Evolutionary conservation across 2,329 filamentous ascomycete species (phyloP).

Genomic region (Cytospora chrysosperma): DNA sequence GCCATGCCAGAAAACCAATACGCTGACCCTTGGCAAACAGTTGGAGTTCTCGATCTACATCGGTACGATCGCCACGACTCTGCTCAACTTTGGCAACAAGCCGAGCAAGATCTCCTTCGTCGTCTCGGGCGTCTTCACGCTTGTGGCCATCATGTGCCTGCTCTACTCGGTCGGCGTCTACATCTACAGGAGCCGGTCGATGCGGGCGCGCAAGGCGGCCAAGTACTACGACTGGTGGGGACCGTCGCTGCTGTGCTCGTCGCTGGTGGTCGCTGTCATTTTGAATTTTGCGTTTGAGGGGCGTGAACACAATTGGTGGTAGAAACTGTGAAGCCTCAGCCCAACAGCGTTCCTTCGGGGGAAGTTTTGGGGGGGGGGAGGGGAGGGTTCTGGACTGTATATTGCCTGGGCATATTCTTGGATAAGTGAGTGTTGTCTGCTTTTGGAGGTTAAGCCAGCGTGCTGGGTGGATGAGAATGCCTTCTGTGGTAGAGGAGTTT

Average conservation of each 20-base stretch:
- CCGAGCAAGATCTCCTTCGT: slow-evolving; percentile 60
- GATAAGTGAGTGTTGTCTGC: neutral
- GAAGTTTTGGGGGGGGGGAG: too few relatives aligned
- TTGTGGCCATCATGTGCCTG: slow-evolving; percentile 75
- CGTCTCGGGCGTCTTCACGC: slow-evolving; percentile 75
- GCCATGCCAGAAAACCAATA: neutral
- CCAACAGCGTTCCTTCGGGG: neutral
- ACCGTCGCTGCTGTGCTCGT: slow-evolving; percentile 71
- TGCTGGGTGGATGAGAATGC: neutral
- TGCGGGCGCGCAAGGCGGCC: slow-evolving; percentile 78
- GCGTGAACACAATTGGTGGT: slow-evolving; percentile 58
- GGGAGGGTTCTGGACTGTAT: neutral
- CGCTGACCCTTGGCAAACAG: slow-evolving; percentile 41
- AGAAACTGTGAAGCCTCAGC: slow-evolving; percentile 19
- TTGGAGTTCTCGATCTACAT: slow-evolving; percentile 97
- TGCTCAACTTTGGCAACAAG: slow-evolving; percentile 75
- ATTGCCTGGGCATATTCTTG: neutral
- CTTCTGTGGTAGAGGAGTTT: neutral
- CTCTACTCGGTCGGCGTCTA: slow-evolving; percentile 83
- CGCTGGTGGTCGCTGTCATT: slow-evolving; percentile 70
- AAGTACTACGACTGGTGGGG: slow-evolving; percentile 91
- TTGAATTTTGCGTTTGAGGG: slow-evolving; percentile 81
- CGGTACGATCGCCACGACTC: slow-evolving; percentile 77
- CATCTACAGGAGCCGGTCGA: slow-evolving; percentile 82
- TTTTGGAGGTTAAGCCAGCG: neutral